Conservation (phyloP, 140 eudicot genomes). For the Senecio squalidus region DNA sequence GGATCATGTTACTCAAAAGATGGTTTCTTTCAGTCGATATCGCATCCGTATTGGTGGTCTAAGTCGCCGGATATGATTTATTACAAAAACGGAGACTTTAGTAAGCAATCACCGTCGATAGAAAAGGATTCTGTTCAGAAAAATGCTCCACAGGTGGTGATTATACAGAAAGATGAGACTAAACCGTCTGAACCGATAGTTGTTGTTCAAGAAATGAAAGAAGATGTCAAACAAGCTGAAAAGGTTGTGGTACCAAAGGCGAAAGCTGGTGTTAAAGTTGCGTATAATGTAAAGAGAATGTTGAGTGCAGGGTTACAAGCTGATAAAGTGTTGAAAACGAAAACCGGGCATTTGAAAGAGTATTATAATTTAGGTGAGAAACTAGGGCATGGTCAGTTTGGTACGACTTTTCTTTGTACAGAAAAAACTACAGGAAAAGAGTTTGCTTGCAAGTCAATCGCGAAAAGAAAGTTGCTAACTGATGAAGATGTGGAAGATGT, state of each 20-base stretch:
- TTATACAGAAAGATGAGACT: constrained; percentile 27
- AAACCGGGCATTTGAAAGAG: constrained; percentile 79
- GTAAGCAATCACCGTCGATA: constrained; percentile 17
- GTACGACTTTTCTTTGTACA: constrained; percentile 74
- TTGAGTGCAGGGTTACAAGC: constrained; percentile 70
- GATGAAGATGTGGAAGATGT: constrained; percentile 76
- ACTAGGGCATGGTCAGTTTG: constrained; percentile 85
- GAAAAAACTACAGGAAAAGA: constrained; percentile 62
- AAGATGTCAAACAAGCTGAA: constrained; percentile 23
- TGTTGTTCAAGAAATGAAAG: constrained; percentile 19
- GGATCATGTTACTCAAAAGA: constrained; percentile 43
- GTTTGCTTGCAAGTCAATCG: constrained; percentile 85
- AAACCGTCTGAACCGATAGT: constrained; percentile 19
- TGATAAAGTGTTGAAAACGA: constrained; percentile 58
- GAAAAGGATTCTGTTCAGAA: constrained; percentile 20
- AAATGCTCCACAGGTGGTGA: constrained; percentile 46
- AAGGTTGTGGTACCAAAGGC: constrained; percentile 15
- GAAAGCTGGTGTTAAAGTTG: constrained; percentile 23
- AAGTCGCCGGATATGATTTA: constrained; percentile 40
- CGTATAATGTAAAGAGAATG: constrained; percentile 49
- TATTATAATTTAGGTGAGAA: constrained; percentile 61
- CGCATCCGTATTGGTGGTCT: constrained; percentile 49
- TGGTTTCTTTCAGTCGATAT: constrained; percentile 33
- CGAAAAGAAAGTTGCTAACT: constrained; percentile 58
- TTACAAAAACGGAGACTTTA: constrained; percentile 24